phyloP scores from a whole-genome alignment of 1,284 basidiomycete species.

The Polyporus tsugae region DNA sequence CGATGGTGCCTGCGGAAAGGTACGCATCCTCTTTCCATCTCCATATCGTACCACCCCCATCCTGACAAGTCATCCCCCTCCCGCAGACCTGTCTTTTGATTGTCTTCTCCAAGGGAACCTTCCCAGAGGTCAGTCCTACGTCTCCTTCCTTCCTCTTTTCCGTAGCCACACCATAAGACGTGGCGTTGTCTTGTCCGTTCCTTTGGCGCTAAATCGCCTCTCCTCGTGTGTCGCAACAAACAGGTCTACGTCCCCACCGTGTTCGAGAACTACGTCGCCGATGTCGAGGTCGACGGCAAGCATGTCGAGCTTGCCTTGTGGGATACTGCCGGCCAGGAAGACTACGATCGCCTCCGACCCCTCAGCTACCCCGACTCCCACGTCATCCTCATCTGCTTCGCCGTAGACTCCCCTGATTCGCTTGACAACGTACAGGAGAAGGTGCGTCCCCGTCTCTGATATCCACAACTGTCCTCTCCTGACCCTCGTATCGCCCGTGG shows the following conservation, averaged over 20 bases:
- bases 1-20: slow-evolving; percentile 70
- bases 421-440: slow-evolving; percentile 86
- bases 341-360: slow-evolving; percentile 77
- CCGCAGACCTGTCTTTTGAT: slow-evolving; percentile 66
- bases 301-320: slow-evolving; percentile 81
- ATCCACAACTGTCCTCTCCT: not conserved
- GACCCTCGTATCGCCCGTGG: slow-evolving; percentile 9
- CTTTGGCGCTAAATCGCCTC: slow-evolving; percentile 28
- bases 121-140: slow-evolving; percentile 66
- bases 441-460: slow-evolving; percentile 47
- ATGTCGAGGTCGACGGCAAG: slow-evolving; percentile 80
- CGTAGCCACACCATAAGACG: slow-evolving; percentile 18
- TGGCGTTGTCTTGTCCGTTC: slow-evolving; percentile 31
- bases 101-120: slow-evolving; percentile 77
- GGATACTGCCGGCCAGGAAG: slow-evolving; percentile 85
- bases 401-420: slow-evolving; percentile 79
- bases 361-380: slow-evolving; percentile 81
- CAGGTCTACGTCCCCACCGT: slow-evolving; percentile 77
- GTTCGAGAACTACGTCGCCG: slow-evolving; percentile 78
- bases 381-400: slow-evolving; percentile 84
- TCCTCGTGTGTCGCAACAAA: not conserved
- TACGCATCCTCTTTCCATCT: slow-evolving; percentile 22
- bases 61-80: slow-evolving; percentile 31
- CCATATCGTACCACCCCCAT: slow-evolving; percentile 28
- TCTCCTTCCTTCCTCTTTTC: not conserved